These are phyloP conservation scores for Ascoidea asiatica DNA, from an alignment of 805 yeast species.

Conservation along the genomic window DNA sequence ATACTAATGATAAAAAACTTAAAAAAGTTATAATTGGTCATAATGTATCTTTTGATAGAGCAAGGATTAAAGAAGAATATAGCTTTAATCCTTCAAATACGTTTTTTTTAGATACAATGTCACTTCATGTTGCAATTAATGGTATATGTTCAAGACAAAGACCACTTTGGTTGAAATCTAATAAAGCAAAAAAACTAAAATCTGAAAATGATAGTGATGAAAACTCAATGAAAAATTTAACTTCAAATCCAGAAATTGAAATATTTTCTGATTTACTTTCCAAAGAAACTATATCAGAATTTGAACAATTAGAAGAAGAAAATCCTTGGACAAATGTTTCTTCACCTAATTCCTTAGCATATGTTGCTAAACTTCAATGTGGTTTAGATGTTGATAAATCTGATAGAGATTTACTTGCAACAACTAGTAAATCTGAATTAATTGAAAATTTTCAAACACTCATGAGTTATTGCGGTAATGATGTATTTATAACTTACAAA, in stretches of 20 bases:
- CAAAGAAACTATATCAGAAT: background rate
- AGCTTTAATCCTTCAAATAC: conserved; percentile 50
- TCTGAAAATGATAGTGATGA: conserved; percentile 4
- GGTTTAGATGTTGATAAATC: conserved; percentile 52
- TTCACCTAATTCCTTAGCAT: conserved; percentile 64
- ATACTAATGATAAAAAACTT: conserved; percentile 23
- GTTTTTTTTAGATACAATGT: conserved; percentile 83
- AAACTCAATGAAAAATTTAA: conserved; percentile 13
- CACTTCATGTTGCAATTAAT: conserved; percentile 76
- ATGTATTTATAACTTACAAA: conserved; percentile 61
- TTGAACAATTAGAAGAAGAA: conserved; percentile 23
- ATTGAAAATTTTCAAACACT: conserved; percentile 42
- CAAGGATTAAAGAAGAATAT: conserved; percentile 78
- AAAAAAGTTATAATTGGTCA: conserved; percentile 73
- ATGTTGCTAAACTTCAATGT: conserved; percentile 72
- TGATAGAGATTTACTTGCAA: conserved; percentile 49
- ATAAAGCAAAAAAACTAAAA: conserved; percentile 18
- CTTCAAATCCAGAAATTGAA: conserved; percentile 12
- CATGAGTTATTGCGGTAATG: conserved; percentile 74
- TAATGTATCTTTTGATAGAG: conserved; percentile 83
- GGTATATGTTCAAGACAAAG: conserved; percentile 93
- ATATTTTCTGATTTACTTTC: background rate
- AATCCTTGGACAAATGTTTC: conserved; percentile 83
- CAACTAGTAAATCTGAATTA: conserved; percentile 39
- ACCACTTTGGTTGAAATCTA: conserved; percentile 56